phyloP scores from a whole-genome alignment of 306 rosid species.

The Mimosa bimucronata region DNA sequence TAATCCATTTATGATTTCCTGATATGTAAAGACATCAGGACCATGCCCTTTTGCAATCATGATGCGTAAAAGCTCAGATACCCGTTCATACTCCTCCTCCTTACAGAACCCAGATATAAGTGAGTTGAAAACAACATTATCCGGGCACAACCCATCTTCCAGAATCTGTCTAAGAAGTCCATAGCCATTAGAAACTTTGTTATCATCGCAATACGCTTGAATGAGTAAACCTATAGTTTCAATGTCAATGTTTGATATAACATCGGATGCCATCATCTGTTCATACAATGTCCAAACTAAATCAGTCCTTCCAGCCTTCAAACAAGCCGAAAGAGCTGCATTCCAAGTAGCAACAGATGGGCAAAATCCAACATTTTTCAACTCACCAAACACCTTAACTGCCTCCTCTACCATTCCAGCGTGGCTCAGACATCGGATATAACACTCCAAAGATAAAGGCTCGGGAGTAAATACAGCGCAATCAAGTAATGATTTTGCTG shows the following conservation, averaged over 20 bases:
- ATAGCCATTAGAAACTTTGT: conserved; percentile 54
- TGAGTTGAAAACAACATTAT: conserved; percentile 50
- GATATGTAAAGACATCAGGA: conserved; percentile 63
- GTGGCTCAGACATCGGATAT: conserved; percentile 51
- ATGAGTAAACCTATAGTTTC: conserved; percentile 66
- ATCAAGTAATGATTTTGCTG: conserved; percentile 58
- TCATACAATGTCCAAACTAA: conserved; percentile 69
- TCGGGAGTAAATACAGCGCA: conserved; percentile 50
- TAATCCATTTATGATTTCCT: conserved; percentile 62
- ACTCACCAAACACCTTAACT: conserved; percentile 44
- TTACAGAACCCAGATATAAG: conserved; percentile 62
- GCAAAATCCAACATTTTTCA: conserved; percentile 52
- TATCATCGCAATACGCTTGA: conserved; percentile 61
- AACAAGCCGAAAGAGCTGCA: conserved; percentile 53
- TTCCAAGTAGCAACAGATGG: conserved; percentile 65
- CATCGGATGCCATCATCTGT: conserved; percentile 62
- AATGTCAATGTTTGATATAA: conserved; percentile 47
- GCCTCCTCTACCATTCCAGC: conserved; percentile 68
- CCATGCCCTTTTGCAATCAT: conserved; percentile 57
- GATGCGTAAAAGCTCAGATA: conserved; percentile 69
- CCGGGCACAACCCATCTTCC: conserved; percentile 59
- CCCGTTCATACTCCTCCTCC: conserved; percentile 48
- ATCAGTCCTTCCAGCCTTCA: conserved; percentile 58
- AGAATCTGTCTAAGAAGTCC: conserved; percentile 65
- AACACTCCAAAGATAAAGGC: conserved; percentile 57